Percentiles rank a stretch among this genome's conserved stretches.
These are phyloP conservation scores for Kokia cookei DNA, from an alignment of 441 rosid genomes.

Conservation along the genomic window DNA sequence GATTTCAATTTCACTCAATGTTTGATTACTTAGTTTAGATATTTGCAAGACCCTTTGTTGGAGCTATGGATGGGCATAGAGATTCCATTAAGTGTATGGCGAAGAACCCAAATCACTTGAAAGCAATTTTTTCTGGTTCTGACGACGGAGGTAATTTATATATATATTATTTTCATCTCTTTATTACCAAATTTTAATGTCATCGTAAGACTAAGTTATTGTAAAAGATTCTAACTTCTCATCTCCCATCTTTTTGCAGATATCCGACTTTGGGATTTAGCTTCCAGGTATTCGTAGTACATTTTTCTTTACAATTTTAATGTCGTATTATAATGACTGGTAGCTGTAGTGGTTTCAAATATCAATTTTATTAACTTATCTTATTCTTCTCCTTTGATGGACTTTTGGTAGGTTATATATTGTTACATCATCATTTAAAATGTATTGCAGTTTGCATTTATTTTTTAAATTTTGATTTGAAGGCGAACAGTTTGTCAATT, in stretches of 20 bases:
- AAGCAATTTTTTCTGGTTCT: conserved; percentile 88
- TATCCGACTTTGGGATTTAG: conserved; percentile 94
- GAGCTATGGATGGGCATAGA: conserved; percentile 93
- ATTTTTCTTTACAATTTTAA: background rate
- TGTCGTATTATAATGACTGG: background rate
- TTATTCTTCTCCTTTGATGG: background rate
- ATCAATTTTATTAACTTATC: background rate
- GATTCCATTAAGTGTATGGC: conserved; percentile 95
- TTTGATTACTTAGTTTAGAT: conserved; percentile 33
- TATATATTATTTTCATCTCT: background rate
- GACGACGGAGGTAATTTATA: conserved; percentile 79
- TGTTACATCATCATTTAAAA: background rate
- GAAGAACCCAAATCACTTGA: conserved; percentile 81
- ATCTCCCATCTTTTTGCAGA: conserved; percentile 40
- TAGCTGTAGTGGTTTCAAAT: background rate
- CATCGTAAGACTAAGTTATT: background rate
- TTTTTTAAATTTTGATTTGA: conserved; percentile 20
- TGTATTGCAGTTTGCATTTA: conserved; percentile 2
- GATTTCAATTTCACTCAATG: background rate
- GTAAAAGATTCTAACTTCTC: background rate
- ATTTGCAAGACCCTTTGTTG: conserved; percentile 86
- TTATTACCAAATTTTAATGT: background rate
- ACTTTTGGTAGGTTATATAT: background rate
- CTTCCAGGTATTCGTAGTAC: conserved; percentile 50
- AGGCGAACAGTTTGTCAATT: conserved; percentile 87